phyloP scores from a whole-genome alignment of 2,329 filamentous ascomycete species.

The Trichophyton benhamiae region DNA sequence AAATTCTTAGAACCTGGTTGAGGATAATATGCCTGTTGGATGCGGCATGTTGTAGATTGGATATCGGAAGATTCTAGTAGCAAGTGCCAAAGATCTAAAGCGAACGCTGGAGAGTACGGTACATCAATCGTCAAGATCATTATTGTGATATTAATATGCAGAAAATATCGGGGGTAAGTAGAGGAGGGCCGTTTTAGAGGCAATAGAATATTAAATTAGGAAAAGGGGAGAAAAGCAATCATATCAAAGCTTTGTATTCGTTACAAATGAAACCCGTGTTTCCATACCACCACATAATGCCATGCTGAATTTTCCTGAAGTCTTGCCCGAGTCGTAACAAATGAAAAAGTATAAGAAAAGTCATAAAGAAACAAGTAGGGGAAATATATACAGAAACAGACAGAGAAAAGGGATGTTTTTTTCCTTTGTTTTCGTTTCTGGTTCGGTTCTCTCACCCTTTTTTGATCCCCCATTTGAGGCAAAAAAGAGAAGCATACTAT shows the following conservation, averaged over 20 bases:
- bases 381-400: background rate
- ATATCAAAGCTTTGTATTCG: background rate
- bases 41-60: background rate
- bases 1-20: background rate
- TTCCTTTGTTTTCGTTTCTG: background rate
- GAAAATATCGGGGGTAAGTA: background rate
- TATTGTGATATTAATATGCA: background rate
- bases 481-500: background rate
- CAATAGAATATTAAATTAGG: background rate
- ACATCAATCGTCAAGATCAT: background rate
- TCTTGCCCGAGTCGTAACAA: conserved; percentile 3
- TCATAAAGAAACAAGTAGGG: background rate
- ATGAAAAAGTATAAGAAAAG: background rate
- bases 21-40: background rate
- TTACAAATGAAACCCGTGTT: background rate
- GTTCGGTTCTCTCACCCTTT: background rate
- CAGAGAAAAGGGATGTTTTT: background rate
- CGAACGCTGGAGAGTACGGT: background rate
- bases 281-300: conserved; percentile 3
- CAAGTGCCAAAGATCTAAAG: background rate
- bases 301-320: background rate
- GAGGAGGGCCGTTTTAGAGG: background rate
- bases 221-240: background rate
- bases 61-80: background rate
- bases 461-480: background rate